Evolutionary conservation across 2,329 filamentous ascomycete genomes (phyloP).

Genomic region (Kalmusia sp.): DNA sequence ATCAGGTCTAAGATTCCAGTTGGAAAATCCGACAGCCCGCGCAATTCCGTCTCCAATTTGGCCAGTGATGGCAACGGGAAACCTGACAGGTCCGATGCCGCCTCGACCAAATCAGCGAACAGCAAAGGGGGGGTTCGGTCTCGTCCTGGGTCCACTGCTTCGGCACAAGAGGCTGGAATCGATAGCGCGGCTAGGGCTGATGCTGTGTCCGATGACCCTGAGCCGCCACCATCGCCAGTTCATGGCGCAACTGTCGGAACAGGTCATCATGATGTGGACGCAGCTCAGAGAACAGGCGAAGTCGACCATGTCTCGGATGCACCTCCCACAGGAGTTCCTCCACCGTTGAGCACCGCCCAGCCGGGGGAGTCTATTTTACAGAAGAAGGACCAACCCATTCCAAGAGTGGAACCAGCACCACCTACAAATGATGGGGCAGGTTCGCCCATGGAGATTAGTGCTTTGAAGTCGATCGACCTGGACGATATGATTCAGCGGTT

Average conservation of each 20-base stretch:
- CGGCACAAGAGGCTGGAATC: constrained; percentile 52
- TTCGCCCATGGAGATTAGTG: constrained; percentile 80
- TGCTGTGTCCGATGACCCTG: constrained; percentile 40
- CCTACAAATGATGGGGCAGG: constrained; percentile 56
- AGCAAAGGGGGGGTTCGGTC: constrained; percentile 56
- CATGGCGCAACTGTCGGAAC: constrained; percentile 76
- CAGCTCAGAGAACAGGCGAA: constrained; percentile 85
- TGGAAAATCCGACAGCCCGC: constrained; percentile 78
- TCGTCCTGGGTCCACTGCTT: constrained; percentile 44
- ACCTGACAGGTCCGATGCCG: constrained; percentile 73
- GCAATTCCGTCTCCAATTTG: constrained; percentile 69
- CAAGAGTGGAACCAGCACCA: constrained; percentile 63
- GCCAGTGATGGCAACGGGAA: constrained; percentile 61
- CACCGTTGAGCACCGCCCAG: constrained; percentile 65
- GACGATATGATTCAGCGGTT: constrained; percentile 97
- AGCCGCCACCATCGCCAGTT: constrained; percentile 82
- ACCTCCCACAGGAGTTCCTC: constrained; percentile 72
- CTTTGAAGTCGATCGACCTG: constrained; percentile 90
- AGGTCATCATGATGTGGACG: constrained; percentile 78
- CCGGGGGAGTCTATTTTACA: constrained; percentile 91
- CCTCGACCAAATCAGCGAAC: constrained; percentile 75
- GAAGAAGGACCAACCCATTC: constrained; percentile 75
- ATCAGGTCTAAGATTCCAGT: constrained; percentile 91
- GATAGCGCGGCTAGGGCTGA: constrained; percentile 43
- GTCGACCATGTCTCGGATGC: constrained; percentile 94